Conservation (phyloP, 139 green algal genomes). For the Nannochloris sp. region DNA sequence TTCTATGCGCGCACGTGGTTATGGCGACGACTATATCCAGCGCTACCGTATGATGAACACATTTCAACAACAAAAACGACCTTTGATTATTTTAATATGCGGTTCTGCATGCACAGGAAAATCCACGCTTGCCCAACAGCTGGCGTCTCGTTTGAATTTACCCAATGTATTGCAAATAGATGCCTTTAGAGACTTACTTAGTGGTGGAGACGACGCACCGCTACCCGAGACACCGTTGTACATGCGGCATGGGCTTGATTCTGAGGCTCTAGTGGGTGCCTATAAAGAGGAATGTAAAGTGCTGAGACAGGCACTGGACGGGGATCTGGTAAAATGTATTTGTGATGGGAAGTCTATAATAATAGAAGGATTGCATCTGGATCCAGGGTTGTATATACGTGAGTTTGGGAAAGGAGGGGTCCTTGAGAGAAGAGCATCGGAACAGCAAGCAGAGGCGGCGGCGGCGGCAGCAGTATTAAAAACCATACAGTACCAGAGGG, state of each 20-base stretch:
- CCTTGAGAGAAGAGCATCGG: constrained; percentile 1
- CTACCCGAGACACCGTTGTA: constrained; percentile 39
- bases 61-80: constrained; percentile 62
- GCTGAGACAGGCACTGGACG: constrained; percentile 61
- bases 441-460: neutral
- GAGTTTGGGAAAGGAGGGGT: constrained; percentile 40
- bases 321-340: constrained; percentile 74
- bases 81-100: constrained; percentile 79
- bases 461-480: neutral
- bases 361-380: constrained; percentile 76
- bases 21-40: constrained; percentile 59
- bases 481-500: too few species aligned
- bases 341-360: constrained; percentile 88
- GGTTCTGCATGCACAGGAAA: constrained; percentile 83
- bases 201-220: neutral
- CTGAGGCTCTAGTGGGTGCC: constrained; percentile 16
- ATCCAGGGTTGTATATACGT: constrained; percentile 61
- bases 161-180: constrained; percentile 91
- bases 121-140: constrained; percentile 81
- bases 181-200: constrained; percentile 64
- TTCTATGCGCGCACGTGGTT: constrained; percentile 65
- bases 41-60: constrained; percentile 76
- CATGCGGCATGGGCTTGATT: constrained; percentile 20
- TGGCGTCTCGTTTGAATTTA: constrained; percentile 86
- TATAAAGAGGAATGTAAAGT: constrained; percentile 53